These are phyloP conservation scores for Acmispon strigosus DNA, from an alignment of 306 rosid genomes.

Conservation along the genomic window DNA sequence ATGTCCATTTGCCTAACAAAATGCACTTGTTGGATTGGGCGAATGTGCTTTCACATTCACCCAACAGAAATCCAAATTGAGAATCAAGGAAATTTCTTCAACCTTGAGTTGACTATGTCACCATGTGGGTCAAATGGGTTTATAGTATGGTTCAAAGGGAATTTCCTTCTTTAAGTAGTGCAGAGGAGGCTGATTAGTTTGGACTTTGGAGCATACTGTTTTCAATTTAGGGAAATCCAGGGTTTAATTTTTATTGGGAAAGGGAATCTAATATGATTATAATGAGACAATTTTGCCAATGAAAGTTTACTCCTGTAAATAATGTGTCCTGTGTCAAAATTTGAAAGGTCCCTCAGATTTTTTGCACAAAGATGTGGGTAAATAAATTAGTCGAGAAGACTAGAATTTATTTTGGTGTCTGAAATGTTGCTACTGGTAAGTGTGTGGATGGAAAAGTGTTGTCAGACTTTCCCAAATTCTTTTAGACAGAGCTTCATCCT, in stretches of 20 bases:
- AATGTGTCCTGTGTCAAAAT: neutral
- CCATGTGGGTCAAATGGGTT: too few relatives aligned
- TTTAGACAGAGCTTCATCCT: too few relatives aligned
- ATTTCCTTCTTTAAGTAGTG: too few relatives aligned
- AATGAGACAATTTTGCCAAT: neutral
- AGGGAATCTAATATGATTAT: neutral
- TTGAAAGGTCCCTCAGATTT: neutral
- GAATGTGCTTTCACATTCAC: too few relatives aligned
- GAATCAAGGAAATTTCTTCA: neutral
- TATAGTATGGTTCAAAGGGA: neutral
- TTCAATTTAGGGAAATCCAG: neutral
- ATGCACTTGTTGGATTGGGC: too few relatives aligned
- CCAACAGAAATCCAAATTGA: too few relatives aligned
- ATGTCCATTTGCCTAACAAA: too few relatives aligned
- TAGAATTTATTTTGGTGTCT: neutral
- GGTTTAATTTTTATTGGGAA: neutral
- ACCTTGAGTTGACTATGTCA: neutral
- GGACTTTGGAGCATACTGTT: too few relatives aligned
- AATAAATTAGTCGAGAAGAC: neutral
- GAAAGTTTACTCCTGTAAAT: neutral
- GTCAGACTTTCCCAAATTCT: too few relatives aligned
- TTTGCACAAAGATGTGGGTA: neutral
- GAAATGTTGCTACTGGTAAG: neutral
- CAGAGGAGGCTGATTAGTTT: too few relatives aligned
- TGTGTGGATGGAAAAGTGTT: too few relatives aligned